phyloP scores from a whole-genome alignment of 2,329 filamentous ascomycete species.

The Phyllosticta capitalensis region DNA sequence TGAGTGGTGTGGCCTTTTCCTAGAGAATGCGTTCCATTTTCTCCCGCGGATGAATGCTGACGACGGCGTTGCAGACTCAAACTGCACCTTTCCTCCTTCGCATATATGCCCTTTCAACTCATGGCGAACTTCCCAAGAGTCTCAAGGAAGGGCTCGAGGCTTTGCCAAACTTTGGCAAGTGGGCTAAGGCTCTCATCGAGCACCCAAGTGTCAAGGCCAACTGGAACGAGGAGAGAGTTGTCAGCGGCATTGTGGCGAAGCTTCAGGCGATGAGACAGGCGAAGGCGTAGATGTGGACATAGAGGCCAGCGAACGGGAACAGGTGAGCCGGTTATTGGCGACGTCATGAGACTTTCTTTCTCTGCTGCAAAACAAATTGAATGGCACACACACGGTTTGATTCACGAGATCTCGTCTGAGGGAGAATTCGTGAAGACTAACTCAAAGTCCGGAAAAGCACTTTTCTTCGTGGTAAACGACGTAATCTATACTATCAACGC shows the following conservation, averaged over 20 bases:
- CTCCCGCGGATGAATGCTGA: background rate
- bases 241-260: conserved; percentile 17
- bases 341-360: no score
- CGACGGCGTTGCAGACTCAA: conserved; percentile 38
- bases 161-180: conserved; percentile 59
- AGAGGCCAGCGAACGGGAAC: no score
- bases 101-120: conserved; percentile 45
- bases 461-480: no score
- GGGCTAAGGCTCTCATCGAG: conserved; percentile 50
- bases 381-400: no score
- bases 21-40: no score
- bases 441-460: no score
- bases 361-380: no score
- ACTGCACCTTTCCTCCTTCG: conserved; percentile 60
- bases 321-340: no score
- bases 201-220: conserved; percentile 54
- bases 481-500: no score
- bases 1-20: conserved; percentile 24
- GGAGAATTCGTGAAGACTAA: no score
- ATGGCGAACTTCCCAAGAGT: conserved; percentile 42
- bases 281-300: background rate
- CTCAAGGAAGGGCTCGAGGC: conserved; percentile 41
- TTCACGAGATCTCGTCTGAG: no score
- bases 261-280: conserved; percentile 18
- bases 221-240: conserved; percentile 22